A percentile compares a stretch with the other conserved stretches of the same genome.
Evolutionary conservation across 495 filamentous ascomycete species (phyloP).

Genomic region (Pyrenula aspistea): DNA sequence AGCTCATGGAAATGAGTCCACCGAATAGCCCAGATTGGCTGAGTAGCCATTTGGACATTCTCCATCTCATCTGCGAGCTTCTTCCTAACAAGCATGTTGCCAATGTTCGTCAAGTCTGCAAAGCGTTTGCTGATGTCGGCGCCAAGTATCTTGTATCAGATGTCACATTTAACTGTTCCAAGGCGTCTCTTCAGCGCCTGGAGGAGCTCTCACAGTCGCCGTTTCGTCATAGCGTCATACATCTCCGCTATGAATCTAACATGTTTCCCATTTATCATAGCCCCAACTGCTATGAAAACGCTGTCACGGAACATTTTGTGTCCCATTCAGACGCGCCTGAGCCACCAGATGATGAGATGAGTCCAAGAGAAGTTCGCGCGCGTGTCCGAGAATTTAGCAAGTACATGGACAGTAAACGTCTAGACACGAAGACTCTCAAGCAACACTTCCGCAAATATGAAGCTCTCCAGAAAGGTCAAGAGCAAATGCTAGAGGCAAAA

Average conservation of each 20-base stretch:
- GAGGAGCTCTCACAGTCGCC: neutral
- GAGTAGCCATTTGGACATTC: neutral
- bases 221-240: neutral
- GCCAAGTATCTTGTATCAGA: neutral
- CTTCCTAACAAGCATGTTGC: neutral
- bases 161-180: neutral
- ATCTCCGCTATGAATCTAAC: neutral
- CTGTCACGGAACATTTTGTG: neutral
- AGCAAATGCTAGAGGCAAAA: neutral
- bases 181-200: neutral
- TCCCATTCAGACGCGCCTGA: neutral
- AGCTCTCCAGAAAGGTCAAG: neutral
- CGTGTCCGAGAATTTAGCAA: neutral
- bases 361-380: neutral
- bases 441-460: neutral
- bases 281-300: neutral
- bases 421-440: neutral
- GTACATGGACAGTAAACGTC: neutral
- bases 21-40: neutral
- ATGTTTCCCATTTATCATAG: neutral
- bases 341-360: neutral
- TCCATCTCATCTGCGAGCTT: neutral
- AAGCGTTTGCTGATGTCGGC: neutral
- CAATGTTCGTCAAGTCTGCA: neutral
- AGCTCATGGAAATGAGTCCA: no score